Percentiles rank a stretch among this genome's conserved stretches.
These are phyloP conservation scores for Clitocybe nebularis DNA, from an alignment of 1,284 basidiomycete species.

Conservation along the genomic window DNA sequence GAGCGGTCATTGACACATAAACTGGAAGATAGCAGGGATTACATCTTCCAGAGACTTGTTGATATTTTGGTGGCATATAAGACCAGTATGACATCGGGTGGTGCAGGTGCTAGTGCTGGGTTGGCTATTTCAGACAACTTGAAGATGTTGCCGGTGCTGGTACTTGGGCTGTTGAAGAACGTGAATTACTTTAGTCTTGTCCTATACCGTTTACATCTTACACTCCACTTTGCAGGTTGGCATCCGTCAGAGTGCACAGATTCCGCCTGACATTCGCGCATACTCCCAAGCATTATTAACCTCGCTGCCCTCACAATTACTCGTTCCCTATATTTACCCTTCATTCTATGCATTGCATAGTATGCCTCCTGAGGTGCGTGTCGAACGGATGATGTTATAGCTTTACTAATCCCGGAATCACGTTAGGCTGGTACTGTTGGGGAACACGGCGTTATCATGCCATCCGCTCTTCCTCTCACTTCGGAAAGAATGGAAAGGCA, in stretches of 20 bases:
- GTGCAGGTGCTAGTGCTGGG: constrained; percentile 92
- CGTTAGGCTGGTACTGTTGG: constrained; percentile 74
- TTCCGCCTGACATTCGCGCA: constrained; percentile 93
- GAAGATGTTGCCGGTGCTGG: constrained; percentile 88
- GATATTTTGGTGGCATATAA: constrained; percentile 94
- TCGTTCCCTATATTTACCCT: constrained; percentile 94
- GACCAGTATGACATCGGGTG: constrained; percentile 92
- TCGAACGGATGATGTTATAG: background rate
- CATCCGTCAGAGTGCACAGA: constrained; percentile 91
- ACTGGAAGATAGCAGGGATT: constrained; percentile 91
- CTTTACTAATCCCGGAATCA: background rate
- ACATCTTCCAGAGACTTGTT: constrained; percentile 86
- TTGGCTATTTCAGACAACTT: constrained; percentile 90
- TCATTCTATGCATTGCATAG: constrained; percentile 95
- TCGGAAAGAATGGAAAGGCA: constrained; percentile 94
- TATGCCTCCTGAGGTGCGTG: constrained; percentile 84
- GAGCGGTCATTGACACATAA: constrained; percentile 89
- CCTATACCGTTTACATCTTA: constrained; percentile 1
- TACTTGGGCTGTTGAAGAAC: constrained; percentile 92
- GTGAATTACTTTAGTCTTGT: constrained; percentile 40
- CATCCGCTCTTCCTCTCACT: constrained; percentile 85
- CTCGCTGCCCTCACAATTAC: constrained; percentile 85
- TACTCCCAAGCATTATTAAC: constrained; percentile 94
- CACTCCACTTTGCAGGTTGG: constrained; percentile 59
- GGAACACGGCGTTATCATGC: constrained; percentile 79